Percentiles rank a stretch among this genome's conserved stretches.
Evolutionary conservation across 768 basidiomycete species (phyloP).

Genomic region (Kwoniella shandongensis): DNA sequence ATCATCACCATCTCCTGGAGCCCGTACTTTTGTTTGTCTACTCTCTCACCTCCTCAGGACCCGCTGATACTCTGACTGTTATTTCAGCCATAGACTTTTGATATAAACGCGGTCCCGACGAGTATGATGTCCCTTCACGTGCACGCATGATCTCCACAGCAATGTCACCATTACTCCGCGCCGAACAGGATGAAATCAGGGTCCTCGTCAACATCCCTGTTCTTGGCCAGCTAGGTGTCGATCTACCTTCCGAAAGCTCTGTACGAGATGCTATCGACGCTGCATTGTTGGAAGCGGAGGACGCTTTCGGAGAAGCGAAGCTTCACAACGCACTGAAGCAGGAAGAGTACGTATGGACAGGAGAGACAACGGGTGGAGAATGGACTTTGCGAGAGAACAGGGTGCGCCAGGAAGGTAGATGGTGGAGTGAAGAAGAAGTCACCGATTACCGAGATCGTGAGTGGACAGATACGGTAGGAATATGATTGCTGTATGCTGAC

Average conservation of each 20-base stretch:
- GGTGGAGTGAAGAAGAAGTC: constrained; percentile 34
- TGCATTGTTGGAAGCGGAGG: constrained; percentile 8
- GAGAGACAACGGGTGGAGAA: constrained; percentile 12
- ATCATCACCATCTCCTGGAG: too few species aligned
- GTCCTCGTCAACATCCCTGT: constrained; percentile 6
- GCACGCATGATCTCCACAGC: too few species aligned
- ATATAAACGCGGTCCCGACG: too few species aligned
- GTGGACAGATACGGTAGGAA: constrained; percentile 3
- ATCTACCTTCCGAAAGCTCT: not conserved
- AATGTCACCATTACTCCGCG: too few species aligned
- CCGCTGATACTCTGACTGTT: too few species aligned
- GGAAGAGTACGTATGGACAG: not conserved
- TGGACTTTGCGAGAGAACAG: constrained; percentile 18
- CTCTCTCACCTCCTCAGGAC: too few species aligned
- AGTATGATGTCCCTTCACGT: too few species aligned
- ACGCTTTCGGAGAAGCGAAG: not conserved
- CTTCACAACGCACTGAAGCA: not conserved
- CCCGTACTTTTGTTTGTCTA: too few species aligned
- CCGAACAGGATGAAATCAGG: too few species aligned
- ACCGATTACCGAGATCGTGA: constrained; percentile 16
- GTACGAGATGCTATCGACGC: constrained; percentile 12
- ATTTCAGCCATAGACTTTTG: too few species aligned
- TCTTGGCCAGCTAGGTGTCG: constrained; percentile 1
- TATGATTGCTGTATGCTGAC: not conserved
- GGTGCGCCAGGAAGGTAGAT: constrained; percentile 10